A percentile compares a stretch with the other conserved stretches of the same genome.
phyloP scores from a whole-genome alignment of 495 filamentous ascomycete species.

The Poronia punctata region DNA sequence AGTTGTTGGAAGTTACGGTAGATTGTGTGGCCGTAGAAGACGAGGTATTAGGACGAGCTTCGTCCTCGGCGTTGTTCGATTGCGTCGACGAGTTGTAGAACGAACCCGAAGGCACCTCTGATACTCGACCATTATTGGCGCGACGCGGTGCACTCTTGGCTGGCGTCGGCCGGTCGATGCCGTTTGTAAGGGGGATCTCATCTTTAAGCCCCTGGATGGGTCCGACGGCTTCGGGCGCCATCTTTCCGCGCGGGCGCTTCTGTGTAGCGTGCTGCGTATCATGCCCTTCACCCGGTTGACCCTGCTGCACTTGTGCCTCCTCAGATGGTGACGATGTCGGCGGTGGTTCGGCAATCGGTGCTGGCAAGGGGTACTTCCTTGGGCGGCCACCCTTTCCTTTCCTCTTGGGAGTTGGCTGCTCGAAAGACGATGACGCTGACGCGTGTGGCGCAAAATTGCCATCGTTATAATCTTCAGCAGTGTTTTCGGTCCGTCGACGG shows the following conservation, averaged over 20 bases:
- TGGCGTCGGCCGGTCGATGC: conserved; percentile 1
- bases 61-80: conserved; percentile 10
- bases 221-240: conserved; percentile 8
- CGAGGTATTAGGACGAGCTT: conserved; percentile 20
- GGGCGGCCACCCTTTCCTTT: conserved; percentile 26
- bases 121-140: conserved; percentile 10
- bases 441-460: background rate
- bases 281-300: conserved; percentile 5
- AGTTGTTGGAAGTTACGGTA: conserved; percentile 20
- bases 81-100: conserved; percentile 11
- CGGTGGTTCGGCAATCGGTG: conserved; percentile 7
- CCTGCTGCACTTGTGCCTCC: conserved; percentile 3
- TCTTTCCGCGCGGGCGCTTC: conserved; percentile 18
- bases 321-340: background rate
- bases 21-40: conserved; percentile 23
- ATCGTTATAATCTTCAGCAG: conserved; percentile 14
- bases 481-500: conserved; percentile 15
- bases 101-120: conserved; percentile 10
- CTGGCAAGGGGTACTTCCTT: conserved; percentile 16
- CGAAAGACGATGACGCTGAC: background rate
- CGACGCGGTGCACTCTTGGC: conserved; percentile 9
- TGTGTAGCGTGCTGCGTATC: conserved; percentile 12
- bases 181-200: conserved; percentile 6
- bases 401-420: conserved; percentile 15
- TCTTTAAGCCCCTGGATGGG: conserved; percentile 10